phyloP scores from a whole-genome alignment of 1,139 yeast genomes.

The Magnusiomyces fungicola region DNA sequence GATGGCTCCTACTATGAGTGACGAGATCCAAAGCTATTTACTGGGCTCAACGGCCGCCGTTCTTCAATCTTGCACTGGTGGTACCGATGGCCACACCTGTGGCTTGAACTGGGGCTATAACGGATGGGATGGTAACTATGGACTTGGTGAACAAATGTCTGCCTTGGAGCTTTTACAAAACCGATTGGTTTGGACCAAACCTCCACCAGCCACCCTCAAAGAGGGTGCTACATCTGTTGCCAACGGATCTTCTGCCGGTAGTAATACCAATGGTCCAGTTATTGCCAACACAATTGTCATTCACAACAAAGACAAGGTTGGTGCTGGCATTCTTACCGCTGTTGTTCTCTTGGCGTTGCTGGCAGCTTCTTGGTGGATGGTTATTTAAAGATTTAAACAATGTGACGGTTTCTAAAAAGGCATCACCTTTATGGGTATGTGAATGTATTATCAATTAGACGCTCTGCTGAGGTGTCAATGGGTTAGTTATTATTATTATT shows the following conservation, averaged over 20 bases:
- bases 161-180: constrained; percentile 74
- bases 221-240: constrained; percentile 42
- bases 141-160: constrained; percentile 91
- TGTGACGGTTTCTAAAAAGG: too few relatives aligned
- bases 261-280: background rate
- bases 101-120: constrained; percentile 68
- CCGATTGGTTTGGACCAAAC: constrained; percentile 34
- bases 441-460: too few relatives aligned
- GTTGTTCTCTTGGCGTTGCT: constrained; percentile 59
- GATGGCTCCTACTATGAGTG: constrained; percentile 57
- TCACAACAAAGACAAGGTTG: constrained; percentile 53
- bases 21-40: constrained; percentile 46
- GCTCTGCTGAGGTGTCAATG: too few relatives aligned
- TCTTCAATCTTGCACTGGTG: constrained; percentile 78
- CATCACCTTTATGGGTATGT: too few relatives aligned
- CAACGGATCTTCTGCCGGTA: background rate
- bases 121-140: constrained; percentile 72
- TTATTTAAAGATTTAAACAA: constrained; percentile 27
- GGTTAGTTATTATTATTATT: too few relatives aligned
- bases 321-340: constrained; percentile 80
- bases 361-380: constrained; percentile 67
- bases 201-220: constrained; percentile 37
- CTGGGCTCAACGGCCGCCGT: constrained; percentile 69
- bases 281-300: background rate
- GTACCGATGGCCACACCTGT: constrained; percentile 83